phyloP scores from a whole-genome alignment of 2,329 filamentous ascomycete genomes.

The Pseudocercospora cruenta region DNA sequence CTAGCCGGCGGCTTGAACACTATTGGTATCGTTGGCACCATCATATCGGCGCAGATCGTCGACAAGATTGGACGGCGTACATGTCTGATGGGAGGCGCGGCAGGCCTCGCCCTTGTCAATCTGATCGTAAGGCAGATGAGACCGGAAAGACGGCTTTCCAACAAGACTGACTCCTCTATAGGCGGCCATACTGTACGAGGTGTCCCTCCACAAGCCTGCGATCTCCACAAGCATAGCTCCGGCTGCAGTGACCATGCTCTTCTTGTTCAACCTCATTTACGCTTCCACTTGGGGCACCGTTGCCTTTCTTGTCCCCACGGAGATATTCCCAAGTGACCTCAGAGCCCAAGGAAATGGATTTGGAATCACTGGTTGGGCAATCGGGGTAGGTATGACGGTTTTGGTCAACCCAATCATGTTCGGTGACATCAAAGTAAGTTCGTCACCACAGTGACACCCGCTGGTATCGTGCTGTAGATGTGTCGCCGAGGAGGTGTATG shows the following conservation, averaged over 20 bases:
- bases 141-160: background rate
- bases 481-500: too few relatives aligned
- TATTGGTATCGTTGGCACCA: conserved; percentile 35
- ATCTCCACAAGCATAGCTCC: conserved; percentile 47
- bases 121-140: background rate
- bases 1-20: conserved; percentile 37
- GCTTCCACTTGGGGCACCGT: conserved; percentile 56
- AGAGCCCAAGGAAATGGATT: conserved; percentile 64
- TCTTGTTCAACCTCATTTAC: conserved; percentile 57
- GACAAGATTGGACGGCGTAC: conserved; percentile 44
- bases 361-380: conserved; percentile 62
- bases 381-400: conserved; percentile 59
- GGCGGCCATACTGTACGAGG: conserved; percentile 45
- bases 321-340: conserved; percentile 61
- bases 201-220: conserved; percentile 41
- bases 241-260: conserved; percentile 53
- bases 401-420: conserved; percentile 58
- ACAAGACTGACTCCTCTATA: conserved; percentile 28
- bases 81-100: conserved; percentile 43
- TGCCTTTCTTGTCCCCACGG: conserved; percentile 56
- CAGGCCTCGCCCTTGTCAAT: conserved; percentile 26
- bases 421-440: conserved; percentile 13
- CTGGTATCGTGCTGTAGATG: background rate
- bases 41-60: conserved; percentile 40
- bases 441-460: background rate